phyloP scores from a whole-genome alignment of 192 early-diverging fungal species.

The Coemansia sp. region DNA sequence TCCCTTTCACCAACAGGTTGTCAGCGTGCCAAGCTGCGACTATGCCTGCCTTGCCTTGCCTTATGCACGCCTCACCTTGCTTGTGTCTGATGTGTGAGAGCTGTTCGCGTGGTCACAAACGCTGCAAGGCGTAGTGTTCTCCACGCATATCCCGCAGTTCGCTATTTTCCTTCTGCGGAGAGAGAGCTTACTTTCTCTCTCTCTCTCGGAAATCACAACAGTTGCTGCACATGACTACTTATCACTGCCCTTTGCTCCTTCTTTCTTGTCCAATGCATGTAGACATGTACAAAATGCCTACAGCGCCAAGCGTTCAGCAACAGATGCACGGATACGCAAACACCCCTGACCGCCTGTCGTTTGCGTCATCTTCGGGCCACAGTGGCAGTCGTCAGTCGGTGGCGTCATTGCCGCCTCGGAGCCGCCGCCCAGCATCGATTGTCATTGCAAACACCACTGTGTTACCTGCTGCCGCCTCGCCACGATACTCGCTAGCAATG shows the following conservation, averaged over 20 bases:
- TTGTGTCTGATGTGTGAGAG: neutral
- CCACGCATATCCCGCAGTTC: conserved; percentile 1
- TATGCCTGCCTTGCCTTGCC: conserved; percentile 5
- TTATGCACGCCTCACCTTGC: neutral
- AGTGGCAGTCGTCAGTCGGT: conserved; percentile 1
- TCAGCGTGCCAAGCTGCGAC: conserved; percentile 5
- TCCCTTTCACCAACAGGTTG: neutral
- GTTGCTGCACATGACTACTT: conserved; percentile 7
- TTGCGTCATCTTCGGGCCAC: neutral
- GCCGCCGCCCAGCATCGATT: conserved; percentile 4
- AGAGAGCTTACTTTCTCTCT: neutral
- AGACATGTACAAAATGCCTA: neutral
- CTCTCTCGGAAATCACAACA: conserved; percentile 1
- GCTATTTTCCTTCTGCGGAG: neutral
- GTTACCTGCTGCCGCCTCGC: neutral
- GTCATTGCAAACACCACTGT: neutral
- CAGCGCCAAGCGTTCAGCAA: conserved; percentile 1
- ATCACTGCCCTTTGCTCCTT: neutral
- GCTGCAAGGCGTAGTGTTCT: conserved; percentile 7
- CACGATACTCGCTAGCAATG: conserved; percentile 2
- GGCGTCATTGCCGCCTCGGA: conserved; percentile 5
- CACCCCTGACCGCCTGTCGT: conserved; percentile 1
- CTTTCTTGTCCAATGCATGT: neutral
- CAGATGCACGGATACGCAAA: neutral
- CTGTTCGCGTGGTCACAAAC: neutral